phyloP scores from a whole-genome alignment of 768 basidiomycete genomes.

The Floccularia luteovirens region DNA sequence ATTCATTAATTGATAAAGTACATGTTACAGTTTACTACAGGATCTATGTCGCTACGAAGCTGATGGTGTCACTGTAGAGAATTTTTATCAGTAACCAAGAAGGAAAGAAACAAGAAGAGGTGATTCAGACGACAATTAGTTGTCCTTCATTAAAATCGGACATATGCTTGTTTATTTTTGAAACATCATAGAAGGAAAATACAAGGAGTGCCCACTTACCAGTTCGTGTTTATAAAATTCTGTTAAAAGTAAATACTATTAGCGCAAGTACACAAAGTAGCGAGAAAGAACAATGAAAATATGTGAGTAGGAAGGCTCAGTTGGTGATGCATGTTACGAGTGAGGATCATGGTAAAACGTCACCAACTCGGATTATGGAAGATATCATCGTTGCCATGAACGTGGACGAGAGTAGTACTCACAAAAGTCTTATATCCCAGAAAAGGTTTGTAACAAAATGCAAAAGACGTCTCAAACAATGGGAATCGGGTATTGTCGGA shows the following conservation, averaged over 20 bases:
- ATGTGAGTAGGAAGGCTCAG: constrained; percentile 27
- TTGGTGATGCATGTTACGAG: constrained; percentile 78
- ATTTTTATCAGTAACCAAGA: too few relatives aligned
- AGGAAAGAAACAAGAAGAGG: not conserved
- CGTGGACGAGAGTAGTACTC: constrained; percentile 13
- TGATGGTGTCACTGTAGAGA: too few relatives aligned
- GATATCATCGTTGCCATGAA: constrained; percentile 49
- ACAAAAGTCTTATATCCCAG: constrained; percentile 14
- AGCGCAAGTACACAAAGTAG: constrained; percentile 2
- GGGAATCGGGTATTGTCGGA: too few relatives aligned
- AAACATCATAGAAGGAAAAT: constrained; percentile 38
- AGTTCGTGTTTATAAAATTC: not conserved
- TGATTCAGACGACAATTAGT: constrained; percentile 39
- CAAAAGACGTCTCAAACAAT: too few relatives aligned
- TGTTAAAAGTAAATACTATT: not conserved
- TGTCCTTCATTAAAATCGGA: constrained; percentile 59
- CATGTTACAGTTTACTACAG: too few relatives aligned
- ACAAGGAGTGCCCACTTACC: constrained; percentile 1
- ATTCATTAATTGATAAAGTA: too few relatives aligned
- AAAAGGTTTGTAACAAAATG: too few relatives aligned
- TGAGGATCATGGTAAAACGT: constrained; percentile 59
- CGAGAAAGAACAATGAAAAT: constrained; percentile 9
- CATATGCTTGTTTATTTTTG: constrained; percentile 64
- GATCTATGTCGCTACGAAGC: too few relatives aligned
- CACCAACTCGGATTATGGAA: constrained; percentile 70